Conservation (phyloP, 371 early-diverging fungal genomes). For the Lichtheimia corymbifera region DNA sequence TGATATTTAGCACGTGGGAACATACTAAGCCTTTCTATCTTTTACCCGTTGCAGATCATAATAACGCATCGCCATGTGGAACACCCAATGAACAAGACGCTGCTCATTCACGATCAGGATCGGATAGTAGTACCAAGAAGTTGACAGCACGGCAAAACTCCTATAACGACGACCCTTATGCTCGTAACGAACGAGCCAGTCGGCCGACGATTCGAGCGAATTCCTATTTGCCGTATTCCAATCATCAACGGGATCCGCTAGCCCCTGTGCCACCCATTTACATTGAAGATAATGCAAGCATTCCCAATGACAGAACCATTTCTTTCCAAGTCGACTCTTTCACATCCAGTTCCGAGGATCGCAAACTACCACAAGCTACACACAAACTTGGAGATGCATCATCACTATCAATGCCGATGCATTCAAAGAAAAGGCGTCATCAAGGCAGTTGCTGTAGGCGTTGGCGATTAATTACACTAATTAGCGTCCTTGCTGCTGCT, state of each 20-base stretch:
- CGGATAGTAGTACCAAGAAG: constrained; percentile 42
- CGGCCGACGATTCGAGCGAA: constrained; percentile 32
- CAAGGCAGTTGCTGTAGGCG: constrained; percentile 18
- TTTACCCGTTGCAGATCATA: neutral
- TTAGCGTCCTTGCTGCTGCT: constrained; percentile 20
- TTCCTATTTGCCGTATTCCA: constrained; percentile 49
- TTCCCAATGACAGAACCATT: constrained; percentile 20
- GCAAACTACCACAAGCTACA: constrained; percentile 20
- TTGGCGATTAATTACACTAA: constrained; percentile 20
- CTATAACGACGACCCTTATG: constrained; percentile 41
- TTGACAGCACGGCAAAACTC: constrained; percentile 11
- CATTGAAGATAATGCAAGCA: constrained; percentile 40
- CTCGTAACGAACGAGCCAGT: constrained; percentile 3
- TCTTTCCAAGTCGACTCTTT: constrained; percentile 25
- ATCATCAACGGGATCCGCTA: constrained; percentile 37
- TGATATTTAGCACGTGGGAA: too few relatives aligned
- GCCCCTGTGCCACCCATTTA: constrained; percentile 34
- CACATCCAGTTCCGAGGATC: constrained; percentile 37
- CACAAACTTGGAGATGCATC: constrained; percentile 15
- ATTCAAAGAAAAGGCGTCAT: constrained; percentile 15
- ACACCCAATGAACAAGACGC: neutral
- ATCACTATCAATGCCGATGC: constrained; percentile 17
- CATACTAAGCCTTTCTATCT: neutral
- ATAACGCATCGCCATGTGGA: neutral
- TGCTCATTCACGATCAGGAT: constrained; percentile 38